Evolutionary conservation across 345 rosid species (phyloP).

Genomic region (Salix udensis): DNA sequence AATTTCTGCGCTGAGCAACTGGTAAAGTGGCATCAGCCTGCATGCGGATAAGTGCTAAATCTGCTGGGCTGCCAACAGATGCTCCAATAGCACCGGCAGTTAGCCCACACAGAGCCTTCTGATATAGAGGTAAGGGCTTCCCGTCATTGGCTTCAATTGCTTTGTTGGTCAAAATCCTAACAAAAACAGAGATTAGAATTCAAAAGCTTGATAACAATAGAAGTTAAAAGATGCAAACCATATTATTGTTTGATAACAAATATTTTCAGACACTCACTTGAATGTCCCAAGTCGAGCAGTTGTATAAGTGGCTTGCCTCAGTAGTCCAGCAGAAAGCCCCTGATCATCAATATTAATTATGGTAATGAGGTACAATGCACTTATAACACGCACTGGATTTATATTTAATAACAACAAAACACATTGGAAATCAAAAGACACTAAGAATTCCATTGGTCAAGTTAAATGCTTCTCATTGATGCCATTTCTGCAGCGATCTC

Average conservation of each 20-base stretch:
- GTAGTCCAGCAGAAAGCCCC: slow-evolving; percentile 92
- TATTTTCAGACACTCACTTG: slow-evolving; percentile 47
- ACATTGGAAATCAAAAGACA: neutral
- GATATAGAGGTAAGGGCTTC: slow-evolving; percentile 94
- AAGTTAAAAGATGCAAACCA: neutral
- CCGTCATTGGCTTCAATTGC: slow-evolving; percentile 89
- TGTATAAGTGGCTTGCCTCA: slow-evolving; percentile 97
- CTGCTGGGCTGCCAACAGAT: slow-evolving; percentile 83
- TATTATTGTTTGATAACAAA: neutral
- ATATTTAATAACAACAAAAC: neutral
- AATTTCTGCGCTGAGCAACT: slow-evolving; percentile 82
- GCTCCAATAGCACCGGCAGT: slow-evolving; percentile 99
- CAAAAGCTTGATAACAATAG: neutral
- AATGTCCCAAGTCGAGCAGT: slow-evolving; percentile 98
- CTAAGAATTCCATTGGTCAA: neutral
- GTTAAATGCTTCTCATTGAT: neutral
- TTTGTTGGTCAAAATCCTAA: slow-evolving; percentile 79
- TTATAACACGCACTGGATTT: neutral
- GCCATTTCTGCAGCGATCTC: neutral
- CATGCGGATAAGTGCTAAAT: slow-evolving; percentile 97
- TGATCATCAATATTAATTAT: slow-evolving; percentile 12
- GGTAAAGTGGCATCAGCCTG: slow-evolving; percentile 97
- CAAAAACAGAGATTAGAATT: slow-evolving; percentile 4
- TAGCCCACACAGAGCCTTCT: slow-evolving; percentile 94
- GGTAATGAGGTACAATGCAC: neutral